Percentiles rank a stretch among this genome's conserved stretches.
Conservation (phyloP, 345 rosid genomes). For the Acer saccharum region DNA sequence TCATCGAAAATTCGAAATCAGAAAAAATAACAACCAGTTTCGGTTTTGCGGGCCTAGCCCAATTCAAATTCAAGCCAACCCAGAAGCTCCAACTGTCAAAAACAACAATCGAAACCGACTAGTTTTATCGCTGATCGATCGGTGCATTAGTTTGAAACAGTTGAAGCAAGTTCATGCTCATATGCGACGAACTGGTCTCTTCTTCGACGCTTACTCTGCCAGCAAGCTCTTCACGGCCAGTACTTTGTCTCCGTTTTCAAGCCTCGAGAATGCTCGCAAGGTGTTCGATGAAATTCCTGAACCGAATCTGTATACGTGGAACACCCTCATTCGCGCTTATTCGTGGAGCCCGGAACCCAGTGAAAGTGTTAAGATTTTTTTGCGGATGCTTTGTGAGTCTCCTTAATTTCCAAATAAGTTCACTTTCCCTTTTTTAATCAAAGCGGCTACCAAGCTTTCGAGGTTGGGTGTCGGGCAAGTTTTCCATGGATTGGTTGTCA, state of each 20-base stretch:
- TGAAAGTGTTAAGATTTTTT: slow-evolving; percentile 43
- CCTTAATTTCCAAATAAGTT: slow-evolving; percentile 53
- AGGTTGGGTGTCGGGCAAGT: slow-evolving; percentile 44
- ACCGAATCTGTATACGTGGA: slow-evolving; percentile 70
- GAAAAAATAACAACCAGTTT: no score
- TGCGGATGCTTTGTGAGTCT: slow-evolving; percentile 49
- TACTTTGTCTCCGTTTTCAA: slow-evolving; percentile 42
- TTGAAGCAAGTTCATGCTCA: slow-evolving; percentile 62
- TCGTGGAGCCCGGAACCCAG: slow-evolving; percentile 62
- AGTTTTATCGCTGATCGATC: slow-evolving; percentile 36
- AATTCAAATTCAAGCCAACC: slow-evolving; percentile 34
- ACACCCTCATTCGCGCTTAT: slow-evolving; percentile 66
- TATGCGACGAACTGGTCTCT: slow-evolving; percentile 55
- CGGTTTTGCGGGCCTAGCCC: no score
- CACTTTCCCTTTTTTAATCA: slow-evolving; percentile 70
- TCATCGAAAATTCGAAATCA: no score
- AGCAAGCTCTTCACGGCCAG: slow-evolving; percentile 54
- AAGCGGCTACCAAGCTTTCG: slow-evolving; percentile 48
- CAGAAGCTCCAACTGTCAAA: slow-evolving; percentile 28
- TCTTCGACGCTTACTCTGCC: slow-evolving; percentile 47
- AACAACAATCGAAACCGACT: slow-evolving; percentile 37
- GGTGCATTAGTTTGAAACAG: slow-evolving; percentile 41
- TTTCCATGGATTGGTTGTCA: slow-evolving; percentile 64
- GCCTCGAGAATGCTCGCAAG: slow-evolving; percentile 63
- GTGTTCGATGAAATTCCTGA: slow-evolving; percentile 73